These are phyloP conservation scores for Teratosphaeria pseudoeucalypti DNA, from an alignment of 2,329 filamentous ascomycete genomes.

Conservation along the genomic window DNA sequence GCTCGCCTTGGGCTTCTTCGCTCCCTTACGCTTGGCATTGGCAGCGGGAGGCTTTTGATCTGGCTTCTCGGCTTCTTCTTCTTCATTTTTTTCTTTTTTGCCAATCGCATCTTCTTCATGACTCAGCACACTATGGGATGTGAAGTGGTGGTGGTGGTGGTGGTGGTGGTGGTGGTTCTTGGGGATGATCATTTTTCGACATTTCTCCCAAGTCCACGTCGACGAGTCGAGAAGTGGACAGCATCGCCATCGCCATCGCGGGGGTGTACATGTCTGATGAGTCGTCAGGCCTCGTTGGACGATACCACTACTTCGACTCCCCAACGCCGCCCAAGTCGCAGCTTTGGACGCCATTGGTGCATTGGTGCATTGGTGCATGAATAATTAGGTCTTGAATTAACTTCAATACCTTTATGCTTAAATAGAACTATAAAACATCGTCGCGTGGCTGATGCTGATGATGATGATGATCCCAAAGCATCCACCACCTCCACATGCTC, in stretches of 20 bases:
- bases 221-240: background rate
- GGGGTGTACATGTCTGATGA: constrained; percentile 3
- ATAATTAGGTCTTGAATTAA: background rate
- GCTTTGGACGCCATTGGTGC: constrained; percentile 6
- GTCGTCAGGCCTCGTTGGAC: constrained; percentile 16
- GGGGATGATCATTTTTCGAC: background rate
- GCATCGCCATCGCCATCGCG: constrained; percentile 1
- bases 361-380: background rate
- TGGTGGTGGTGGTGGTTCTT: too few species aligned
- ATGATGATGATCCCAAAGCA: too few species aligned
- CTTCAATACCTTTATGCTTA: too few species aligned
- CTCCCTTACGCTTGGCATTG: constrained; percentile 21
- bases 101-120: background rate
- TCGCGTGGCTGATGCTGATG: background rate
- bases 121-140: background rate
- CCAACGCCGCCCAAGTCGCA: constrained; percentile 22
- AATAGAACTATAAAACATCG: background rate
- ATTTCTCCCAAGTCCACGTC: background rate
- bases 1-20: constrained; percentile 40
- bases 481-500: background rate
- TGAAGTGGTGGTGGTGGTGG: background rate
- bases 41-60: constrained; percentile 6
- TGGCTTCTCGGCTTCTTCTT: background rate
- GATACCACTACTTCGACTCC: constrained; percentile 3
- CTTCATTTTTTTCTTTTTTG: background rate